Conservation (phyloP, 1,284 basidiomycete species). For the Rhizopogon hawkerae region DNA sequence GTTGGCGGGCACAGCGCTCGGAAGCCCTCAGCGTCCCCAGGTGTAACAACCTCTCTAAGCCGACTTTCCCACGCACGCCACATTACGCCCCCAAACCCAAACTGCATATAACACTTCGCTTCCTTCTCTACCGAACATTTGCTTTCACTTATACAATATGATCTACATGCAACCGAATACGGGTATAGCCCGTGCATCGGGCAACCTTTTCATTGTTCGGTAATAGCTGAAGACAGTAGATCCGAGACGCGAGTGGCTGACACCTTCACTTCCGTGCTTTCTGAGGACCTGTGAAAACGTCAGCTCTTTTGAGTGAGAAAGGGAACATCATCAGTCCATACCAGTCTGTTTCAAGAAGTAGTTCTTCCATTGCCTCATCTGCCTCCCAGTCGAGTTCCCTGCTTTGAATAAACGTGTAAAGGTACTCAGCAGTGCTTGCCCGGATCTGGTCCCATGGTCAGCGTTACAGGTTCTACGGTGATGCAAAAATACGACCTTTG, state of each 20-base stretch:
- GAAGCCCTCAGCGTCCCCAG: background rate
- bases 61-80: constrained; percentile 3
- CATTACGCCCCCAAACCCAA: background rate
- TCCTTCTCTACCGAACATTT: no score
- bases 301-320: constrained; percentile 22
- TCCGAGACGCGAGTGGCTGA: constrained; percentile 24
- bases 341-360: constrained; percentile 80
- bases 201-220: constrained; percentile 7
- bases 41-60: background rate
- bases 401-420: constrained; percentile 69
- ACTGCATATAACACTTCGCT: background rate
- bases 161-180: background rate
- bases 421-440: constrained; percentile 68
- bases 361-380: constrained; percentile 59
- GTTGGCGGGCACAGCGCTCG: constrained; percentile 2
- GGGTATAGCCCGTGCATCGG: background rate
- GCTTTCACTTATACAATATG: background rate
- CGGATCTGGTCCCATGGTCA: constrained; percentile 48
- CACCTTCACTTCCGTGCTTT: constrained; percentile 28
- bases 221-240: constrained; percentile 14
- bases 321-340: constrained; percentile 22
- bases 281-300: constrained; percentile 35
- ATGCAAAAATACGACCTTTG: constrained; percentile 46
- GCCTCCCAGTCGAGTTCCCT: constrained; percentile 56
- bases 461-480: background rate